Base-by-base conservation (phyloP, 768 basidiomycete species). In the Mycena sanguinolenta region DNA sequence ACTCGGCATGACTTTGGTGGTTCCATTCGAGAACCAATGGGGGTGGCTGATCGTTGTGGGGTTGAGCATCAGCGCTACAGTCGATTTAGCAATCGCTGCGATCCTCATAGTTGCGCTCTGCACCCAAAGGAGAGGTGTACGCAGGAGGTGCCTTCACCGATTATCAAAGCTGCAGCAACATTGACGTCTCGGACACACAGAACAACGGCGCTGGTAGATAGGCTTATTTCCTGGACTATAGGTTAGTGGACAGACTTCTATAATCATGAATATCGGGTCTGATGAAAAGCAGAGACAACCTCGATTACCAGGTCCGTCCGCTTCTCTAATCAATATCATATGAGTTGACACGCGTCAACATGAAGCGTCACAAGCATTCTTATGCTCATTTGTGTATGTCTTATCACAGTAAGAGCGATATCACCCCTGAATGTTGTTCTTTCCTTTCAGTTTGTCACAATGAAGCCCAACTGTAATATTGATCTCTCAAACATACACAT, bases 371-470 rank as follows among this genome's bases (percentile, higher is more conserved):
- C 30, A 27, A 10, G 19, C 12, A 28, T 65, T 6, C 12, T 34
- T 5, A 57, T 16, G 25, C 10, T 65, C 25, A n/a, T n/a, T n/a
- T 57, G 36, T 32, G 62, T 63, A 63, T n/a, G n/a, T n/a, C n/a
- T 17, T 17, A 10, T 23, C 8, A 9, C 2, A 21, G 60, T n/a
- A 3, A 3, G 32, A 19, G 25, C 8, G 2, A 17, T 23, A 19
- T 2, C n/a, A n/a, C n/a, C n/a, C n/a, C n/a, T n/a, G n/a, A n/a
- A n/a, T n/a, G n/a, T 8, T 63, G n/a, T 27, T 53, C 36, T 14
- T 19, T 54, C n/a, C n/a, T 23, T 32, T n/a, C n/a, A 63, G 62
- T 63, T 53, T 42, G 23, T n/a, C 16, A 28, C 46, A 16, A 62
- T 49, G 44, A 27, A 17, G 30, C 7, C 30, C 4, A 52, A 49